A percentile compares a stretch with the other conserved stretches of the same genome.
Conservation (phyloP, 2,329 filamentous ascomycete species). For the Botrytis fragariae region DNA sequence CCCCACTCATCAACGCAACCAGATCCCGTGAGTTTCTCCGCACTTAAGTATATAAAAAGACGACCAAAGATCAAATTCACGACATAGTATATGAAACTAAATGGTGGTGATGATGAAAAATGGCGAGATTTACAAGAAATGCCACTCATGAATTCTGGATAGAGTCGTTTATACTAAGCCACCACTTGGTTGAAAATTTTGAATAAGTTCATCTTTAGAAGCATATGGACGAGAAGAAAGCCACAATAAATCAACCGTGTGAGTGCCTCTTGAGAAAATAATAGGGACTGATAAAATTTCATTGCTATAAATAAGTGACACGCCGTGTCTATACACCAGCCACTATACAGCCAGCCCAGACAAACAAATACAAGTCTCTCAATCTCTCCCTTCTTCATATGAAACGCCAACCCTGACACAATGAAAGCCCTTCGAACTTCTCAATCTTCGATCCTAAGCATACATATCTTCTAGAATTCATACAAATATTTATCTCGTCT, state of each 20-base stretch:
- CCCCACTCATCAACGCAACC: not conserved
- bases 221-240: not conserved
- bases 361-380: conserved; percentile 16
- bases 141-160: not conserved
- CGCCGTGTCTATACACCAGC: conserved; percentile 7
- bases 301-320: conserved; percentile 15
- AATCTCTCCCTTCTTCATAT: conserved; percentile 6
- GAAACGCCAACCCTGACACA: conserved; percentile 16
- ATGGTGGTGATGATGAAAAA: not conserved
- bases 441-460: conserved; percentile 12
- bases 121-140: not conserved
- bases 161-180: not conserved
- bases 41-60: not conserved
- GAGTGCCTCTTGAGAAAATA: not conserved
- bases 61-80: not conserved
- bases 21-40: not conserved
- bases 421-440: conserved; percentile 1
- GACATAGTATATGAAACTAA: no score
- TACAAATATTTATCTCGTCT: conserved; percentile 40
- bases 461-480: conserved; percentile 17
- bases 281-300: not conserved
- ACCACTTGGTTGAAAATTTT: not conserved
- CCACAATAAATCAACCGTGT: not conserved
- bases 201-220: not conserved
- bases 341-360: conserved; percentile 16